A percentile compares a stretch with the other conserved stretches of the same genome.
Evolutionary conservation across 1,284 basidiomycete genomes (phyloP).

Genomic region (Ceratobasidium sp.): DNA sequence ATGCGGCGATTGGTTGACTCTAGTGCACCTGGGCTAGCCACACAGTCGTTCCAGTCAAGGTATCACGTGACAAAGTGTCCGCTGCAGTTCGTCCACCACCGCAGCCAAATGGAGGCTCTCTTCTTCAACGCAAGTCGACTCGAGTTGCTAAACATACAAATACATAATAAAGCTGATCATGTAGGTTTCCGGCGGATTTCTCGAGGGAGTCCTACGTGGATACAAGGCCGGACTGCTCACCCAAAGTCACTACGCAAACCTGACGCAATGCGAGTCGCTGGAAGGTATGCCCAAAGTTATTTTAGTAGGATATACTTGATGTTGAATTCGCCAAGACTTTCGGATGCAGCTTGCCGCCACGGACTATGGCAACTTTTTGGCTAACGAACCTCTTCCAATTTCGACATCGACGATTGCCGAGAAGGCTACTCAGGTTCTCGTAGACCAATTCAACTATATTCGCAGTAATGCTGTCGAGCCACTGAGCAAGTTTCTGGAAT

Average conservation of each 20-base stretch:
- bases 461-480: slow-evolving; percentile 91
- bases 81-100: slow-evolving; percentile 29
- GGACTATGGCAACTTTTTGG: slow-evolving; percentile 98
- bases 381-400: slow-evolving; percentile 95
- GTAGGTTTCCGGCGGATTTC: slow-evolving; percentile 81
- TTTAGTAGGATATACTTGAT: background rate
- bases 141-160: slow-evolving; percentile 44
- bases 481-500: slow-evolving; percentile 93
- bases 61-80: slow-evolving; percentile 18
- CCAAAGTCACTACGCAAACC: slow-evolving; percentile 88
- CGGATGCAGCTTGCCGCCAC: slow-evolving; percentile 92
- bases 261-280: slow-evolving; percentile 97
- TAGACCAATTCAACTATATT: slow-evolving; percentile 97
- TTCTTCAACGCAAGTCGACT: slow-evolving; percentile 76
- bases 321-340: slow-evolving; percentile 66
- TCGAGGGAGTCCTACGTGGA: slow-evolving; percentile 93
- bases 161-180: slow-evolving; percentile 41
- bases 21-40: no score
- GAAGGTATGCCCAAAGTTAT: slow-evolving; percentile 70
- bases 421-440: slow-evolving; percentile 92
- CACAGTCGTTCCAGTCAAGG: no score
- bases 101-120: slow-evolving; percentile 75
- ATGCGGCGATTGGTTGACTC: no score
- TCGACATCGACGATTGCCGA: slow-evolving; percentile 95
- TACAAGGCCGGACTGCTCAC: slow-evolving; percentile 93